Percentiles rank a stretch among this genome's conserved stretches.
Evolutionary conservation across 495 filamentous ascomycete genomes (phyloP).

Genomic region (Glutinoglossum americanum): DNA sequence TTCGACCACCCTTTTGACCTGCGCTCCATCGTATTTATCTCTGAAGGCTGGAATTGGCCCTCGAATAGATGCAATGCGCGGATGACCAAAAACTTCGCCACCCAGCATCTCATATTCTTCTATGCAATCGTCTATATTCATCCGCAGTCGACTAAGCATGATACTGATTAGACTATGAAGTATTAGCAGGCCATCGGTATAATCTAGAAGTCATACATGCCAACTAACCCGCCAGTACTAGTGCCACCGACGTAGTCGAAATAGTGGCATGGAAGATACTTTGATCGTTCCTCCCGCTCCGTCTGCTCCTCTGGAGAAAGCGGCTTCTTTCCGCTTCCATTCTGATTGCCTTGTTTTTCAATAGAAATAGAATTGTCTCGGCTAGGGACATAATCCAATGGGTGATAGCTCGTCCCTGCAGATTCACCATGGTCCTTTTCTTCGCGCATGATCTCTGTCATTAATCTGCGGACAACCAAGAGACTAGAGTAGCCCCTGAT

Average conservation of each 20-base stretch:
- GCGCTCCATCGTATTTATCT: background rate
- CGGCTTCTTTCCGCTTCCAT: background rate
- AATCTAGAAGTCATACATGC: too few relatives aligned
- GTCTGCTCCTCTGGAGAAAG: background rate
- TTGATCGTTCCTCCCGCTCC: background rate
- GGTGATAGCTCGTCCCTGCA: background rate
- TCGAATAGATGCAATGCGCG: background rate
- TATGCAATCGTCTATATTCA: slow-evolving; percentile 7
- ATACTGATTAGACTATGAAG: slow-evolving; percentile 6
- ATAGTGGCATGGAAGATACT: slow-evolving; percentile 17
- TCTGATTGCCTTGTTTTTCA: background rate
- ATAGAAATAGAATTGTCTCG: background rate
- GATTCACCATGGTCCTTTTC: background rate
- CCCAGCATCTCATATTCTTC: slow-evolving; percentile 3
- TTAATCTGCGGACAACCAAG: slow-evolving; percentile 10
- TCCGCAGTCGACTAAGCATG: slow-evolving; percentile 10
- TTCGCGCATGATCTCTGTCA: slow-evolving; percentile 8
- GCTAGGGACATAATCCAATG: background rate
- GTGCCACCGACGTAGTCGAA: slow-evolving; percentile 22
- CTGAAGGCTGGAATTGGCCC: background rate
- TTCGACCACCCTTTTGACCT: background rate
- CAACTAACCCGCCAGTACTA: slow-evolving; percentile 18
- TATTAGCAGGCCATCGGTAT: too few relatives aligned
- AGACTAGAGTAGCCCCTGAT: slow-evolving; percentile 13
- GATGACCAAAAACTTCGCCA: background rate